Evolutionary conservation across 345 rosid genomes (phyloP).

Genomic region (Gynandropsis gynandra): DNA sequence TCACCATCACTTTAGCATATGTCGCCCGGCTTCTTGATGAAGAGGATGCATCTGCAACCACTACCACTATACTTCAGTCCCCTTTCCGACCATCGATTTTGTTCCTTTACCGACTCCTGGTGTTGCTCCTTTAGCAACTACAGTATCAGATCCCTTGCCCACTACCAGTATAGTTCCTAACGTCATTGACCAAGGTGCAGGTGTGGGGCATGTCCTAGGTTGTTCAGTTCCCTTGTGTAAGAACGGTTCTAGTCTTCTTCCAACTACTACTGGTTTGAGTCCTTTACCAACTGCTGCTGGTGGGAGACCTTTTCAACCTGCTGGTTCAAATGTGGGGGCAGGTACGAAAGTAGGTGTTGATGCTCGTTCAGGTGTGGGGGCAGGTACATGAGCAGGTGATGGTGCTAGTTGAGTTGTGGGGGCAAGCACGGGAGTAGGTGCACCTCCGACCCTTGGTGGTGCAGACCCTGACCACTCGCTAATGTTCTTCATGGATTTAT

Average conservation of each 20-base stretch:
- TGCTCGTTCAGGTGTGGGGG: conserved; percentile 10
- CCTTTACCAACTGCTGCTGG: conserved; percentile 20
- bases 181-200: conserved; percentile 1
- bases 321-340: conserved; percentile 15
- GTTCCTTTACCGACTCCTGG: conserved; percentile 15
- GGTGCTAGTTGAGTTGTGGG: neutral
- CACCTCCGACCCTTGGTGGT: no score
- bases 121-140: conserved; percentile 16
- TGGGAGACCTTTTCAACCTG: conserved; percentile 14
- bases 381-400: conserved; percentile 3
- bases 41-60: conserved; percentile 26
- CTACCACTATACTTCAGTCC: conserved; percentile 16
- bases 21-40: conserved; percentile 36
- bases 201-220: conserved; percentile 20
- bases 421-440: conserved; percentile 13
- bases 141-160: conserved; percentile 28
- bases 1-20: conserved; percentile 23
- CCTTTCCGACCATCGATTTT: conserved; percentile 15
- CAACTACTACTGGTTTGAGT: conserved; percentile 18
- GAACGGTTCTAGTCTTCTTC: conserved; percentile 16
- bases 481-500: conserved; percentile 68
- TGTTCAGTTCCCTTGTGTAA: conserved; percentile 6
- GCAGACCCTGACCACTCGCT: conserved; percentile 30
- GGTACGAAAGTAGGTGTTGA: no score
- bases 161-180: conserved; percentile 30